Evolutionary conservation across 495 filamentous ascomycete species (phyloP), one percentile per base, ranked within the genome.

Genomic region (Bathelium albidoporum): DNA sequence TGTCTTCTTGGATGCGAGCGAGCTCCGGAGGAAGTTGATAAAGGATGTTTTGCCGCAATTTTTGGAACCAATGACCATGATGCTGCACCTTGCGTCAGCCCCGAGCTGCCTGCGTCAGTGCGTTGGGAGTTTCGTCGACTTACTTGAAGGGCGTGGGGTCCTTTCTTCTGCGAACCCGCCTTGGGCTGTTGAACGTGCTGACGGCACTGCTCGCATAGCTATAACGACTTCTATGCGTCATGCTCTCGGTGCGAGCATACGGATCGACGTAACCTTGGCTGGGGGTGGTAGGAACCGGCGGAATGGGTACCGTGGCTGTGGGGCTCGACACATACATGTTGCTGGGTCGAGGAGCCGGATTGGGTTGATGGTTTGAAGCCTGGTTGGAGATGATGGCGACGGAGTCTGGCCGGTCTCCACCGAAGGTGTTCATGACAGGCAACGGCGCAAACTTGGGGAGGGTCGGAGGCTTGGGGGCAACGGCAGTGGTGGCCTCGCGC

Each of bases 71-170:
- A 97, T 82, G 61, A 98, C 87, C 62, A 98, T 84, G 64, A 97
- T 84, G 73, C 94, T 98, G 60, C n/a, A 64, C 31, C 67, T 14
- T 60, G 7, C 14, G 12, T 66, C 58, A 61, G 60, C 65, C 22
- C n/a, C 70, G 22, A 1, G 18, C 52, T 32, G 24, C 34, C 41
- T 12, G 32, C 1, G 20, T 12, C 31, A n/a, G 29, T 14, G 11
- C 11, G 34, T 68, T n/a, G n/a, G n/a, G 28, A 20, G 36, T n/a
- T 32, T 36, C 32, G 26, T 10, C 32, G 52, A 24, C 92, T 83
- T 79, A 98, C 94, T 98, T 98, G 81, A 97, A 97, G 7, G 94
- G 89, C 5, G 91, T 97, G 24, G 94, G 94, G 71, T 98, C 94
- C 80, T 94, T 96, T 77, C 94, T 88, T 74, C 94, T 86, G 67